Conservation (phyloP, 768 basidiomycete species). For the Daedalea quercina region DNA sequence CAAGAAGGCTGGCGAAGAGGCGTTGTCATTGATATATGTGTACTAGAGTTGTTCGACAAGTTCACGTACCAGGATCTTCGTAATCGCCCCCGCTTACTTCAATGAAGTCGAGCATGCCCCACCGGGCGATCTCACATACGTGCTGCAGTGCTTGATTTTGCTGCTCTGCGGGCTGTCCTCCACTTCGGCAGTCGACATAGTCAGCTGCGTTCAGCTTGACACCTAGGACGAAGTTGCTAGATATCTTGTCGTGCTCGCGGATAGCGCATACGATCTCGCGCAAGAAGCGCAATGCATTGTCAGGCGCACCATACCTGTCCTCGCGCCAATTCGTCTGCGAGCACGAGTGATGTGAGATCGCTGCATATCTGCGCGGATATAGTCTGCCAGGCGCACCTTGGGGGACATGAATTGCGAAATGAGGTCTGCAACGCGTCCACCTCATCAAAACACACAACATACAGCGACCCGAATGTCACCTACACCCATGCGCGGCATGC, state of each 20-base stretch:
- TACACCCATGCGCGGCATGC: constrained; percentile 84
- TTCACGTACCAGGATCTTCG: constrained; percentile 56
- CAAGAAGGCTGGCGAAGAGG: constrained; percentile 19
- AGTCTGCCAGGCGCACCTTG: constrained; percentile 38
- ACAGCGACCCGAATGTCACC: constrained; percentile 27
- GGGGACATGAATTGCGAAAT: constrained; percentile 73
- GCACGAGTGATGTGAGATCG: not conserved
- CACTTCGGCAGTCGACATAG: constrained; percentile 35
- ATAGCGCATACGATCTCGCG: constrained; percentile 49
- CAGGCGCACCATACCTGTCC: constrained; percentile 50
- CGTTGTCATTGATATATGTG: not conserved
- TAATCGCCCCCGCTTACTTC: constrained; percentile 89
- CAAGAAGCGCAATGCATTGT: constrained; percentile 50
- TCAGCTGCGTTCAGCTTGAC: constrained; percentile 81
- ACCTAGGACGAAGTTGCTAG: constrained; percentile 60
- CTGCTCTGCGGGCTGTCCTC: too few species aligned
- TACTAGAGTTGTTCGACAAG: not conserved
- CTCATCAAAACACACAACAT: not conserved
- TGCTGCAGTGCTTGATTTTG: constrained; percentile 50
- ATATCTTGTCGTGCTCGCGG: constrained; percentile 36
- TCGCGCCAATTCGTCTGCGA: constrained; percentile 46
- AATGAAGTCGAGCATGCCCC: constrained; percentile 72
- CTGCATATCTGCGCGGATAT: not conserved
- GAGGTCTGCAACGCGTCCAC: constrained; percentile 45
- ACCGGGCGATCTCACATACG: constrained; percentile 50